Conservation (phyloP, 257 asterid species). For the Fraxinus anomala region DNA sequence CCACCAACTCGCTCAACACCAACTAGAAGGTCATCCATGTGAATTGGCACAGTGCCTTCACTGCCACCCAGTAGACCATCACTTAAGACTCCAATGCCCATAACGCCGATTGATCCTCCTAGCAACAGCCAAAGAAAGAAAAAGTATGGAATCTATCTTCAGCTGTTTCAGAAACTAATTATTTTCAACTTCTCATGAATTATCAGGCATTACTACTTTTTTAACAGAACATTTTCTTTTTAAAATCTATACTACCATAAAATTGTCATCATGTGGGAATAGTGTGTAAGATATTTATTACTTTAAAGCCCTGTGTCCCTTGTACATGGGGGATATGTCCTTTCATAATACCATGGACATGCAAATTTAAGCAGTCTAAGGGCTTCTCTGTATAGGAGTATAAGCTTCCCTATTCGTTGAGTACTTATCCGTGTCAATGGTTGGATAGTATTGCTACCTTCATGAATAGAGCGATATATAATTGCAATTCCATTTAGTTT, state of each 20-base stretch:
- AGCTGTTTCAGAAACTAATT: slow-evolving; percentile 10
- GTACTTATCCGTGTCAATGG: not conserved
- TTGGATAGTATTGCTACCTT: slow-evolving; percentile 19
- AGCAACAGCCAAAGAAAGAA: slow-evolving; percentile 68
- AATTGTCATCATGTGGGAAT: not conserved
- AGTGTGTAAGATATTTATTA: slow-evolving; percentile 22
- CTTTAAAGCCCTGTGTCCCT: slow-evolving; percentile 3
- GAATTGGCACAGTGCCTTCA: slow-evolving; percentile 52
- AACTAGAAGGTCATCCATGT: slow-evolving; percentile 73
- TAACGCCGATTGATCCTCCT: slow-evolving; percentile 79
- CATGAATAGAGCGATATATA: slow-evolving; percentile 11
- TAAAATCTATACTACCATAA: slow-evolving; percentile 13
- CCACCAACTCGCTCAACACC: slow-evolving; percentile 70
- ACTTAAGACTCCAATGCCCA: slow-evolving; percentile 53
- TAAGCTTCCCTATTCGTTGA: not conserved
- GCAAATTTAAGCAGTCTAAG: not conserved
- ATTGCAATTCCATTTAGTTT: slow-evolving; percentile 15
- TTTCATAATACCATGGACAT: not conserved
- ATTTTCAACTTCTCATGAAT: slow-evolving; percentile 16
- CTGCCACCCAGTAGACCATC: slow-evolving; percentile 60
- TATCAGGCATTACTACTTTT: not conserved
- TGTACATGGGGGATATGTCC: slow-evolving; percentile 6
- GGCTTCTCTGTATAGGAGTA: not conserved
- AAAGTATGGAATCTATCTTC: slow-evolving; percentile 47
- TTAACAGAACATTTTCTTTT: not conserved